Percentiles rank a stretch among this genome's conserved stretches.
Conservation (phyloP, 345 rosid genomes). For the Excoecaria agallocha region DNA sequence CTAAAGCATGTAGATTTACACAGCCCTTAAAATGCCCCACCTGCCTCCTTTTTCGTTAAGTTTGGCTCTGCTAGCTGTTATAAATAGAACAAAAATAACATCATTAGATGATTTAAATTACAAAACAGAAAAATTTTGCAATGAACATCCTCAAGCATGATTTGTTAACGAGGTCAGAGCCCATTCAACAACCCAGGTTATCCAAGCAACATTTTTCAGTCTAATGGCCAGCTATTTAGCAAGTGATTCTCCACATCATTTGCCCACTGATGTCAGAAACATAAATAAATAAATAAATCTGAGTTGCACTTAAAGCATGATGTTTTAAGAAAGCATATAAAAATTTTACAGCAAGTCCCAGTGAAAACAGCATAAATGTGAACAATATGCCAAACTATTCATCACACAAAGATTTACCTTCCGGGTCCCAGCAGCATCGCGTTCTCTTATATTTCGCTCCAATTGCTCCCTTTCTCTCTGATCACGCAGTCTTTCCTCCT, state of each 20-base stretch:
- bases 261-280: neutral
- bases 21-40: conserved; percentile 39
- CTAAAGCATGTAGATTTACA: neutral
- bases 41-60: conserved; percentile 75
- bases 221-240: neutral
- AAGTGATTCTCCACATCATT: neutral
- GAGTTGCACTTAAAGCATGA: neutral
- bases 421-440: conserved; percentile 79
- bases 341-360: neutral
- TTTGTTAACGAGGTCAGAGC: neutral
- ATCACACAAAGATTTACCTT: conserved; percentile 46
- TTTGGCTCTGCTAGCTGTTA: conserved; percentile 77
- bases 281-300: neutral
- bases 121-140: neutral
- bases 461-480: conserved; percentile 87
- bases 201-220: neutral
- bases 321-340: neutral
- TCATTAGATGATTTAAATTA: conserved; percentile 25
- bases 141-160: neutral
- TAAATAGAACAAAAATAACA: conserved; percentile 9
- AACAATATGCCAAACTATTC: neutral
- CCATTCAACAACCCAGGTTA: conserved; percentile 2
- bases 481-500: conserved; percentile 88
- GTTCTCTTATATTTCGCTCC: conserved; percentile 74
- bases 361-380: neutral